Base-by-base conservation (phyloP, 2,329 filamentous ascomycete genomes). In the Akanthomyces uredinophilus region DNA sequence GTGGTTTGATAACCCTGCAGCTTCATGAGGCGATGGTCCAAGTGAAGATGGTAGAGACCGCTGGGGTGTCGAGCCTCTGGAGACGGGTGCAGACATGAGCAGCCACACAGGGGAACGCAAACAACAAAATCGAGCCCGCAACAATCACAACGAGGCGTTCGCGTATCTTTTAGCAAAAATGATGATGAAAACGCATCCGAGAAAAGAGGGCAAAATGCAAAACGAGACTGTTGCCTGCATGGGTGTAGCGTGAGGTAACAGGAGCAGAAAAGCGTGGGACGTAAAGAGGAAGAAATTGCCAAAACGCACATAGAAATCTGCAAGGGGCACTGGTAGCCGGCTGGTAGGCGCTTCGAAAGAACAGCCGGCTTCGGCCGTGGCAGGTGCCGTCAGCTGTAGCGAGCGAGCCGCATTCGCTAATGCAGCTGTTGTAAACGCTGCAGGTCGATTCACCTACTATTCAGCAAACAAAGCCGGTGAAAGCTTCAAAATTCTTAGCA, bases 21-120 rank as follows among this genome's bases (percentile, higher is more conserved):
- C 29, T 37, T 61, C 54, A 29, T 60, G 57, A 18, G 51, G 51
- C 16, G 55, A 61, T 7, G 52, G 51, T 13, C 39, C 52, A 44
- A 57, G 51, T 22, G 44, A 53, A 39, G 46, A 56, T 44, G 60
- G 50, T 39, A 57, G 50, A 39, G 62, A 65, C 62, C 65, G 68
- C 63, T 71, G 68, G 35, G 72, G 67, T 56, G 72, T 69, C 35
- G 71, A 69, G 20, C 63, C 68, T 53, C 68, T 66, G 41, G 68
- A 66, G 51, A 69, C 69, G 35, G 70, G 61, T 56, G 70, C 63
- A 59, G 73, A 69, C 75, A 77, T 77, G 62, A 60, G 66, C 39
- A 41, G 51, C 57, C 32, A 57, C 44, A 49, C 54, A 58, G 51
- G 43, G 61, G 64, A 53, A 41, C 5, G 53, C 59, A 64, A 60